Evolutionary conservation across 768 basidiomycete species (phyloP).

Genomic region (Boletus rubescentipes): DNA sequence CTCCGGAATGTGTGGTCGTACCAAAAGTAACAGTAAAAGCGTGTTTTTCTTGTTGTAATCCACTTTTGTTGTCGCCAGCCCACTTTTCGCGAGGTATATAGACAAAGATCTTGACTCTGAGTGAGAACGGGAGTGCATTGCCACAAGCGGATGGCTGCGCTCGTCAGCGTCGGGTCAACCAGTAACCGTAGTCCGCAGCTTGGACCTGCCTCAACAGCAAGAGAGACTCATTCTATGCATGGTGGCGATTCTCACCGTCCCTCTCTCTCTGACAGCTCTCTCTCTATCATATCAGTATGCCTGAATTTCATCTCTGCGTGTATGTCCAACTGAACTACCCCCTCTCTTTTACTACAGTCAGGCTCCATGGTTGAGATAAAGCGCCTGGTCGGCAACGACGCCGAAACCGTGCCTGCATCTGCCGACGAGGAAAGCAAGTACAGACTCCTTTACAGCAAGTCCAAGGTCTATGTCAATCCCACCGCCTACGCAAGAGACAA

Average conservation of each 20-base stretch:
- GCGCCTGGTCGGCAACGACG: conserved; percentile 32
- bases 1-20: conserved; percentile 96
- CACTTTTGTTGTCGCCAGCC: background rate
- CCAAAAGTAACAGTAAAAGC: conserved; percentile 66
- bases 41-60: conserved; percentile 20
- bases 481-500: conserved; percentile 91
- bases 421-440: conserved; percentile 58
- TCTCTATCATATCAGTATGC: conserved; percentile 52
- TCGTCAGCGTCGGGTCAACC: background rate
- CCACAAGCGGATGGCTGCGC: conserved; percentile 25
- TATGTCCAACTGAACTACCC: conserved; percentile 7
- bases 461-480: conserved; percentile 94
- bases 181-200: conserved; percentile 7
- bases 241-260: conserved; percentile 18
- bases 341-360: conserved; percentile 32
- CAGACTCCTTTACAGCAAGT: conserved; percentile 84
- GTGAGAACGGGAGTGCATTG: background rate
- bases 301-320: background rate
- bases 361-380: conserved; percentile 79
- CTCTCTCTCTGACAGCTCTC: conserved; percentile 43
- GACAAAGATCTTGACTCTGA: background rate
- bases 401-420: conserved; percentile 7
- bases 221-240: conserved; percentile 16
- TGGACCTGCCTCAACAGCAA: background rate
- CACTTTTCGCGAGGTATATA: background rate